Conservation (phyloP, 2,329 filamentous ascomycete genomes). For the Sarocladium kiliense region DNA sequence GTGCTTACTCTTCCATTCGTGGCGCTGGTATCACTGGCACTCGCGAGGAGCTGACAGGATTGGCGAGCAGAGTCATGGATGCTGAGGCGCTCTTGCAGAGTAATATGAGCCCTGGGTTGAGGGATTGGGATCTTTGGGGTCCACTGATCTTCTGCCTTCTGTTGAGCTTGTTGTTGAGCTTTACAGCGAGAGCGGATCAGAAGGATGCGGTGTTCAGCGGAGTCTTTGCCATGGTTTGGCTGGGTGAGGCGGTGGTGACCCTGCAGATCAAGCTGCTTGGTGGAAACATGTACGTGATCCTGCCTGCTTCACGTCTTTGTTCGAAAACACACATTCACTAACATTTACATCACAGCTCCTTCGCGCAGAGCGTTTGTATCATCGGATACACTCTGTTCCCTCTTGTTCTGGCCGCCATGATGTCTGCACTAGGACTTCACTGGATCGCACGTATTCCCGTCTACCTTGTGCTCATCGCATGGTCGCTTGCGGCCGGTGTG, state of each 20-base stretch:
- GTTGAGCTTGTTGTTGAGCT: conserved; percentile 80
- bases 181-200: conserved; percentile 74
- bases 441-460: conserved; percentile 83
- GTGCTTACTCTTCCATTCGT: conserved; percentile 57
- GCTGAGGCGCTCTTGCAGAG: conserved; percentile 57
- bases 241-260: conserved; percentile 95
- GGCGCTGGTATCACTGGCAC: conserved; percentile 54
- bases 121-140: conserved; percentile 98
- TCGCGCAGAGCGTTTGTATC: conserved; percentile 95
- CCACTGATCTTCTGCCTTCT: conserved; percentile 91
- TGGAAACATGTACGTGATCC: conserved; percentile 80
- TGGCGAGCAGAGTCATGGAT: conserved; percentile 59
- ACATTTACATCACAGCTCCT: conserved; percentile 59
- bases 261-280: conserved; percentile 94
- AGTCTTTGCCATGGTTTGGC: conserved; percentile 95
- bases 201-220: conserved; percentile 89
- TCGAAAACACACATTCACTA: conserved; percentile 13
- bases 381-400: conserved; percentile 98
- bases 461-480: conserved; percentile 80
- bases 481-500: conserved; percentile 91
- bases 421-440: conserved; percentile 77
- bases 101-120: conserved; percentile 81
- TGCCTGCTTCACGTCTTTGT: not conserved
- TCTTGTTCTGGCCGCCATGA: conserved; percentile 83
- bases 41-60: conserved; percentile 55